These are phyloP conservation scores for Aurifilum marmelostoma DNA, from an alignment of 2,329 filamentous ascomycete genomes.

Conservation along the genomic window DNA sequence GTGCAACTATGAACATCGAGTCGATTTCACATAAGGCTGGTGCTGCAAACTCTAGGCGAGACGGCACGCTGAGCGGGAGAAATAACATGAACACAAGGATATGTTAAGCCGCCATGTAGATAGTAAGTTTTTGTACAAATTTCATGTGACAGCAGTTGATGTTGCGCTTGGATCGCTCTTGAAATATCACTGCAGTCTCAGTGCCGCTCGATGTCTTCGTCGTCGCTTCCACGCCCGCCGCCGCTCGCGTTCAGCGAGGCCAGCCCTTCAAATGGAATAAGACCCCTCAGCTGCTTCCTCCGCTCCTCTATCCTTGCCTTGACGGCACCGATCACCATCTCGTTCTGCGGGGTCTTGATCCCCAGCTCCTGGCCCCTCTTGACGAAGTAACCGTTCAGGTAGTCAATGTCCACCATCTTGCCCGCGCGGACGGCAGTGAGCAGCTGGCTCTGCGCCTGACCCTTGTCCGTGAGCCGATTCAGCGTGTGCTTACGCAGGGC, in stretches of 20 bases:
- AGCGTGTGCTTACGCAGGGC: conserved; percentile 65
- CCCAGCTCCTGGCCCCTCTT: conserved; percentile 72
- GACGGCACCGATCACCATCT: conserved; percentile 72
- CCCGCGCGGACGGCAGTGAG: conserved; percentile 66
- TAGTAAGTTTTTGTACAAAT: not conserved
- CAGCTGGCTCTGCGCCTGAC: conserved; percentile 65
- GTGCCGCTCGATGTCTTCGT: not conserved
- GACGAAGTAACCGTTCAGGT: conserved; percentile 87
- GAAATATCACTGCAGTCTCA: not conserved
- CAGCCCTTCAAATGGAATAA: conserved; percentile 22
- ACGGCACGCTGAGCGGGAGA: not conserved
- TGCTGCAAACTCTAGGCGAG: not conserved
- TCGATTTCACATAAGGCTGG: too few relatives aligned
- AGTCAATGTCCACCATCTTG: conserved; percentile 74
- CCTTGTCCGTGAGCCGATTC: conserved; percentile 58
- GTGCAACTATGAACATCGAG: too few relatives aligned
- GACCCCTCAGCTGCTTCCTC: conserved; percentile 22
- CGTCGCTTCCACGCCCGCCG: not conserved
- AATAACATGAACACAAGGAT: too few relatives aligned
- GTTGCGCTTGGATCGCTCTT: not conserved
- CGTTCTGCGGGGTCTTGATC: conserved; percentile 72
- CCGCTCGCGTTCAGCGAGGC: not conserved
- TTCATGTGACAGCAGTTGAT: not conserved
- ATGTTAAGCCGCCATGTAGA: not conserved
- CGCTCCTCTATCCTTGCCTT: conserved; percentile 55